Evolutionary conservation across 73 alveolate genomes (phyloP).

Genomic region (Tetrahymena malaccensis): DNA sequence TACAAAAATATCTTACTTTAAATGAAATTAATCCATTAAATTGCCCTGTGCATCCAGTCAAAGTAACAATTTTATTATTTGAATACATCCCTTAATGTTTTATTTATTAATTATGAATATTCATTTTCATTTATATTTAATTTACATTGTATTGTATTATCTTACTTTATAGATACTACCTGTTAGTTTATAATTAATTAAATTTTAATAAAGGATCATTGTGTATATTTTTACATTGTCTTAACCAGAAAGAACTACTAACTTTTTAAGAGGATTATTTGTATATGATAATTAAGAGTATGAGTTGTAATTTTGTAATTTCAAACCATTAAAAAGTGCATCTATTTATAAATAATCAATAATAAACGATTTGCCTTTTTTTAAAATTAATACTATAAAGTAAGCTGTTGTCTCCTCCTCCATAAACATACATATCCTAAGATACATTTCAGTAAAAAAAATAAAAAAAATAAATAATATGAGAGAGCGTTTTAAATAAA

Average conservation of each 20-base stretch:
- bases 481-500: too few species aligned
- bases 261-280: too few species aligned
- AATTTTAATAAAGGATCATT: too few species aligned
- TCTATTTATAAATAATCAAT: not conserved
- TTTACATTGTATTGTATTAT: not conserved
- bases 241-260: not conserved
- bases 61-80: not conserved
- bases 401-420: not conserved
- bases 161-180: not conserved
- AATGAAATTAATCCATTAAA: not conserved
- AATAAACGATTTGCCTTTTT: too few species aligned
- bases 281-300: not conserved
- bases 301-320: not conserved
- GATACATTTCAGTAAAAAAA: too few species aligned
- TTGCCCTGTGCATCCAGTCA: not conserved
- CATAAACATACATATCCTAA: not conserved
- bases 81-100: not conserved
- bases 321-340: not conserved
- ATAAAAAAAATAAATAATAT: too few species aligned
- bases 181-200: not conserved
- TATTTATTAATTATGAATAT: not conserved
- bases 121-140: too few species aligned
- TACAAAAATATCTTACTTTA: not conserved
- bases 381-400: not conserved
- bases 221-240: not conserved